A percentile compares a stretch with the other conserved stretches of the same genome.
Conservation (phyloP, 805 yeast genomes). For the Candida methanosorbosa region DNA sequence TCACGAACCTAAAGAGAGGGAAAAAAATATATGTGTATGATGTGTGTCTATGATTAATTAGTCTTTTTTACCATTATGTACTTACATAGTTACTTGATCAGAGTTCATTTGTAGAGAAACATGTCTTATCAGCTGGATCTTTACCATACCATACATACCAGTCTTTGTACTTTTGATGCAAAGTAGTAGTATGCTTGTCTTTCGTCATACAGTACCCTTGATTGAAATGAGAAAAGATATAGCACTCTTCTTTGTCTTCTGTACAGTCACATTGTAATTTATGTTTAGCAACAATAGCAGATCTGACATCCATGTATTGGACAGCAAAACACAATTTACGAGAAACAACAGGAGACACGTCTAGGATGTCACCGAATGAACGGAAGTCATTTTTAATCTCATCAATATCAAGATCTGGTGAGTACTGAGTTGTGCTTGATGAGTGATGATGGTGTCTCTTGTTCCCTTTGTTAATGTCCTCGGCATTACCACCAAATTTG, state of each 20-base stretch:
- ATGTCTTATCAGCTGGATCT: constrained; percentile 48
- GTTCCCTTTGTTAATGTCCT: no score
- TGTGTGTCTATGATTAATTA: no score
- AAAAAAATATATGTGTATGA: no score
- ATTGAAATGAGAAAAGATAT: constrained; percentile 1
- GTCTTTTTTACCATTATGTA: no score
- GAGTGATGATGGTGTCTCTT: constrained; percentile 19
- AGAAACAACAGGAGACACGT: constrained; percentile 59
- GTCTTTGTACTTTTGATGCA: constrained; percentile 38
- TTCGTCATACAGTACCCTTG: neutral
- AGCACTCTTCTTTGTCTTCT: neutral
- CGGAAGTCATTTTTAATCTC: constrained; percentile 41
- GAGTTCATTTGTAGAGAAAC: no score
- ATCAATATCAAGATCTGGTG: constrained; percentile 36
- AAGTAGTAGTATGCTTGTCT: constrained; percentile 14
- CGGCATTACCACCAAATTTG: no score
- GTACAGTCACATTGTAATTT: constrained; percentile 22
- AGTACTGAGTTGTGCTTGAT: constrained; percentile 31
- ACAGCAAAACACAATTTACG: constrained; percentile 53
- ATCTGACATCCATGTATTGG: constrained; percentile 46
- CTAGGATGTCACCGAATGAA: constrained; percentile 51
- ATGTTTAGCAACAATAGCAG: constrained; percentile 52
- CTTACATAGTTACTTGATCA: no score
- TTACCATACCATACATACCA: constrained; percentile 64
- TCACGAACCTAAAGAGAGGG: no score